These are phyloP conservation scores for Fraxinus angustifolia DNA, from an alignment of 305 asterid species.

Conservation along the genomic window DNA sequence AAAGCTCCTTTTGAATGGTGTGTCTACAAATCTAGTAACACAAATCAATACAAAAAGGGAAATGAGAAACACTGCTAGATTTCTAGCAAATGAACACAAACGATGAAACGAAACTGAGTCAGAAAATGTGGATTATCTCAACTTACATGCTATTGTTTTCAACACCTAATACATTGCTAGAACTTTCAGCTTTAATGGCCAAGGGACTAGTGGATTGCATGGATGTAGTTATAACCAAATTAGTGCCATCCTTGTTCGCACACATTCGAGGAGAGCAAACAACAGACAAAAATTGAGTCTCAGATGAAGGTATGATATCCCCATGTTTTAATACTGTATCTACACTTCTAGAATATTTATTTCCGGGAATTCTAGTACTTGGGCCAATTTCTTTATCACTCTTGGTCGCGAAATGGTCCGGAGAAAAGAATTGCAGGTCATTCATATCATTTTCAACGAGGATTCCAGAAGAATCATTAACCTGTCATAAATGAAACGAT, in stretches of 20 bases:
- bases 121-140: constrained; percentile 11
- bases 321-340: constrained; percentile 42
- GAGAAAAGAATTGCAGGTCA: constrained; percentile 56
- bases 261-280: constrained; percentile 52
- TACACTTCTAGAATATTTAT: constrained; percentile 36
- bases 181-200: constrained; percentile 48
- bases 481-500: constrained; percentile 40
- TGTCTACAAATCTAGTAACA: constrained; percentile 50
- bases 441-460: constrained; percentile 59
- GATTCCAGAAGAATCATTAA: constrained; percentile 45
- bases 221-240: constrained; percentile 46
- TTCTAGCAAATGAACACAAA: constrained; percentile 9
- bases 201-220: constrained; percentile 44
- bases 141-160: constrained; percentile 74
- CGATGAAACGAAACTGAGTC: background rate
- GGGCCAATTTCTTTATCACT: constrained; percentile 34
- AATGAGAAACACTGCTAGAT: constrained; percentile 13
- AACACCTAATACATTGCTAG: constrained; percentile 44
- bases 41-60: background rate
- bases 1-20: constrained; percentile 61
- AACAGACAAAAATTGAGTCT: constrained; percentile 43
- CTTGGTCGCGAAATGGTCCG: constrained; percentile 53
- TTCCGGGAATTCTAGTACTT: constrained; percentile 43
- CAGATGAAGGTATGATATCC: constrained; percentile 39
- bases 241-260: constrained; percentile 51